Conservation (phyloP, 2,329 filamentous ascomycete genomes). For the Pseudofabraea citricarpa region DNA sequence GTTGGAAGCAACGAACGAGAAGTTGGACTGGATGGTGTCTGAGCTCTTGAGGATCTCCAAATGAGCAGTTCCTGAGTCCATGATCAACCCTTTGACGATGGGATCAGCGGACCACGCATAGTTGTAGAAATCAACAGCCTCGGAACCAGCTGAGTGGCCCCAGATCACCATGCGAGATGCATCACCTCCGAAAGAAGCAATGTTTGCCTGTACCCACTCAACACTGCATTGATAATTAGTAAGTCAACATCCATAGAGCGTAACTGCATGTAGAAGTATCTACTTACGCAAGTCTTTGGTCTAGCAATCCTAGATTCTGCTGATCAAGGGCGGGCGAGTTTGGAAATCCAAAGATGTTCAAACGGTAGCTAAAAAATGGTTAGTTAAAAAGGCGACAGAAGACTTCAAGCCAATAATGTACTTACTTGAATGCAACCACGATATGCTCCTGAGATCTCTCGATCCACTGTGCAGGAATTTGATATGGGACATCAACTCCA, state of each 20-base stretch:
- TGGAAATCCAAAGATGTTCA: constrained; percentile 31
- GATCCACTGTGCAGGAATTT: constrained; percentile 9
- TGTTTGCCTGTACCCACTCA: constrained; percentile 32
- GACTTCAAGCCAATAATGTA: not conserved
- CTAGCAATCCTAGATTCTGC: constrained; percentile 8
- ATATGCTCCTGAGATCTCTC: constrained; percentile 14
- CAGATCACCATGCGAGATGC: constrained; percentile 47
- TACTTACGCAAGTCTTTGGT: constrained; percentile 24
- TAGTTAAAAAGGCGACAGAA: not conserved
- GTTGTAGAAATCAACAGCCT: constrained; percentile 36
- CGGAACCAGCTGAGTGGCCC: constrained; percentile 55
- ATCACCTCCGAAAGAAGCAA: constrained; percentile 32
- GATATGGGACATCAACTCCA: constrained; percentile 4
- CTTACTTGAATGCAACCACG: constrained; percentile 24
- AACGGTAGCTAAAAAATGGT: constrained; percentile 26
- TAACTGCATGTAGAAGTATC: no score
- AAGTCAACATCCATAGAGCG: not conserved
- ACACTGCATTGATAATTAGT: constrained; percentile 8
- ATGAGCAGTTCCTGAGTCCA: constrained; percentile 4
- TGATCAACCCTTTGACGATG: constrained; percentile 9
- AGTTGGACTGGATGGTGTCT: not conserved
- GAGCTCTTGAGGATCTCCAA: not conserved
- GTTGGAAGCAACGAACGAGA: not conserved
- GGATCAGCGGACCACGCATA: constrained; percentile 16
- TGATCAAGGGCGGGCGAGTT: constrained; percentile 15